Evolutionary conservation across 495 filamentous ascomycete species (phyloP).

Genomic region (Podospora pseudopauciseta): DNA sequence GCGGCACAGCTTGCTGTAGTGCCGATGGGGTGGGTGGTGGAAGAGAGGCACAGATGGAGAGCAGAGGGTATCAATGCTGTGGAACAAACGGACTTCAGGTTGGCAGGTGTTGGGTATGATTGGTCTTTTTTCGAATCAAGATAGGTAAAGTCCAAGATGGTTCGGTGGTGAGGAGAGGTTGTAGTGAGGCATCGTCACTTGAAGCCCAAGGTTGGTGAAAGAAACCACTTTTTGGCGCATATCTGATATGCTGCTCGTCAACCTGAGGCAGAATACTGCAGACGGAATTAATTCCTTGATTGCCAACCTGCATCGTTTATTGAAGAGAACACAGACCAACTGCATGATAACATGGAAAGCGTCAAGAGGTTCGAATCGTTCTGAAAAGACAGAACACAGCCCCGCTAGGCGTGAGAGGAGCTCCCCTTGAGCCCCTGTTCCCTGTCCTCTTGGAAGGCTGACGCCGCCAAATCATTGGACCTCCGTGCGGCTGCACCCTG

Average conservation of each 20-base stretch:
- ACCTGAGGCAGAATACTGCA: background rate
- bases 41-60: background rate
- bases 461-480: constrained; percentile 1
- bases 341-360: background rate
- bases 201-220: background rate
- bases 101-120: background rate
- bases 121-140: background rate
- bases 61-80: background rate
- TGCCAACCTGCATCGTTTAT: background rate
- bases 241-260: background rate
- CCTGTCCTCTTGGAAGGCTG: background rate
- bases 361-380: background rate
- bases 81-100: background rate
- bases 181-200: background rate
- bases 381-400: background rate
- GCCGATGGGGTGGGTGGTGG: too few species aligned
- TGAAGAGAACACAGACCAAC: background rate
- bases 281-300: background rate
- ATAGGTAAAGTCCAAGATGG: background rate
- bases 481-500: background rate
- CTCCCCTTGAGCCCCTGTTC: constrained; percentile 2
- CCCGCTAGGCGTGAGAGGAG: background rate
- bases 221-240: background rate
- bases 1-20: background rate
- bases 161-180: background rate